phyloP scores from a whole-genome alignment of 2,329 filamentous ascomycete genomes.

The Fusarium protoensiforme region DNA sequence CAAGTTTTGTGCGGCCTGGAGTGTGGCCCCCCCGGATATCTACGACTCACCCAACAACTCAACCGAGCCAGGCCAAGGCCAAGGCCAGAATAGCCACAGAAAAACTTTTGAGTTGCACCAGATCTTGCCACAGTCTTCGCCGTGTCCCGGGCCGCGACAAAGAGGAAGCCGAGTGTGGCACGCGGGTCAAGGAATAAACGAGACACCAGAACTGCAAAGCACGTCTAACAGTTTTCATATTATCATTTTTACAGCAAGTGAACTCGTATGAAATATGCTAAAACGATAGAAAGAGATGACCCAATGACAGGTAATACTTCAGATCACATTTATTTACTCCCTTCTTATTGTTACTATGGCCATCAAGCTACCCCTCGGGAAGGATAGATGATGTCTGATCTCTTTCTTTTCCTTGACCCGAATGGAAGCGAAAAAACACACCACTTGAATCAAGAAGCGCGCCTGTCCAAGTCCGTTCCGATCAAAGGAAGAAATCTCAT shows the following conservation, averaged over 20 bases:
- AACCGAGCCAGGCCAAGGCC: not conserved
- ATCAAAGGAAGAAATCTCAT: not conserved
- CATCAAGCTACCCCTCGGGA: not conserved
- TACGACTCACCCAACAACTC: slow-evolving; percentile 15
- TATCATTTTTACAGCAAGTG: not conserved
- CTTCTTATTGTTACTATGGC: not conserved
- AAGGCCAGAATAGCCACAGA: not conserved
- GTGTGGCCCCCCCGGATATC: not conserved
- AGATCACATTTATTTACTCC: not conserved
- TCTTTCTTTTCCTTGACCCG: not conserved
- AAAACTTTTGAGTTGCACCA: slow-evolving; percentile 9
- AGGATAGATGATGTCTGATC: not conserved
- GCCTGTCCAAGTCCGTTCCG: slow-evolving; percentile 4
- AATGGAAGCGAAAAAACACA: not conserved
- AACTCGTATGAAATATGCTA: not conserved
- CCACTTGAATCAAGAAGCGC: slow-evolving; percentile 5
- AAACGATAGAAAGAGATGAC: not conserved
- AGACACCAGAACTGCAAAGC: not conserved
- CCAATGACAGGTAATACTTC: not conserved
- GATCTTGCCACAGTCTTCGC: slow-evolving; percentile 13
- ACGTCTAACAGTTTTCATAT: not conserved
- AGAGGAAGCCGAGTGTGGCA: slow-evolving; percentile 4
- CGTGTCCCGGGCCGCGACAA: not conserved
- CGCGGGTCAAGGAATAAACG: not conserved
- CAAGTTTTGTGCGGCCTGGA: not conserved